phyloP scores from a whole-genome alignment of 441 rosid species.

The Metrosideros polymorpha region DNA sequence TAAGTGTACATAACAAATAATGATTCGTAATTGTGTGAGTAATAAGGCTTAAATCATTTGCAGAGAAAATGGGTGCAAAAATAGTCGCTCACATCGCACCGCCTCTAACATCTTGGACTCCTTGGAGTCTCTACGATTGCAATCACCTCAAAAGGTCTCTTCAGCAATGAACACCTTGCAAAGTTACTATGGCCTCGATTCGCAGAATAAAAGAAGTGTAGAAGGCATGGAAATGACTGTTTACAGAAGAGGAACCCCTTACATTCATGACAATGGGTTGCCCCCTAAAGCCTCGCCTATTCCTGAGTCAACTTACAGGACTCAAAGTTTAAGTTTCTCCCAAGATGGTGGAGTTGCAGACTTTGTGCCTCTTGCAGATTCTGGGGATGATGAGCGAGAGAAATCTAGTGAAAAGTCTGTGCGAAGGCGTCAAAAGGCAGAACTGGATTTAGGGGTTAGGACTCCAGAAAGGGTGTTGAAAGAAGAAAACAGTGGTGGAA shows the following conservation, averaged over 20 bases:
- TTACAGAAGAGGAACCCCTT: conserved; percentile 18
- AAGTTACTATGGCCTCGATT: conserved; percentile 33
- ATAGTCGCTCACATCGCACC: conserved; percentile 10
- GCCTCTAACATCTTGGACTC: conserved; percentile 25
- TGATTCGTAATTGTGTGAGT: no score
- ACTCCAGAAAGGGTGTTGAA: conserved; percentile 44
- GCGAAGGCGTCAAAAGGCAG: conserved; percentile 55
- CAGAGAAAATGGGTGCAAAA: conserved; percentile 21
- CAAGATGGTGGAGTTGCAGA: conserved; percentile 17
- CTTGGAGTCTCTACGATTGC: conserved; percentile 26
- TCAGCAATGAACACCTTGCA: conserved; percentile 51
- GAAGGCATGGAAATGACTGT: conserved; percentile 54
- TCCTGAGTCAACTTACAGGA: conserved; percentile 6
- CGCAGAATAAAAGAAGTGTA: conserved; percentile 12
- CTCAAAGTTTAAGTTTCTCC: conserved; percentile 6
- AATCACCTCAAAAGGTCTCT: conserved; percentile 29
- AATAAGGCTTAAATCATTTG: conserved; percentile 3
- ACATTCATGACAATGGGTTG: conserved; percentile 12
- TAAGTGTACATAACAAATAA: neutral
- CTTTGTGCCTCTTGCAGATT: conserved; percentile 22
- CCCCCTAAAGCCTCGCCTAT: conserved; percentile 17
- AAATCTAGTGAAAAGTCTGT: conserved; percentile 36
- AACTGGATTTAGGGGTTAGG: conserved; percentile 22
- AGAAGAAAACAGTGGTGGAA: conserved; percentile 40
- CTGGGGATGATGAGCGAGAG: conserved; percentile 36